Evolutionary conservation across 331 rosid genomes (phyloP).

Genomic region (Telfairia occidentalis): DNA sequence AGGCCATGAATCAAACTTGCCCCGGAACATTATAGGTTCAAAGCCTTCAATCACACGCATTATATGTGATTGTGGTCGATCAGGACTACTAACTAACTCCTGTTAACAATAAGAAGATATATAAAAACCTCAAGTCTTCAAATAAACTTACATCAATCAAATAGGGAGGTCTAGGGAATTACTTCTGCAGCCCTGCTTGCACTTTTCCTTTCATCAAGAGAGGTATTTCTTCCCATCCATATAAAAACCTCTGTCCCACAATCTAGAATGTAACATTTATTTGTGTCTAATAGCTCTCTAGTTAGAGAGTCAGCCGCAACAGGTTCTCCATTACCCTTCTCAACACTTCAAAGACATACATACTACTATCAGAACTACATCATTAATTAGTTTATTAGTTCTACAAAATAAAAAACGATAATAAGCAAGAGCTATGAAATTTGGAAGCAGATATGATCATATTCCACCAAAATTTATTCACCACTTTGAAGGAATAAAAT

Average conservation of each 20-base stretch:
- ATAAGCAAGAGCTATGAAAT: neutral
- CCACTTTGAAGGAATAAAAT: neutral
- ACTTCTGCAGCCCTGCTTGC: constrained; percentile 84
- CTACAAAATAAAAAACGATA: neutral
- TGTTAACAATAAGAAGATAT: constrained; percentile 24
- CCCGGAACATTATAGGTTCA: constrained; percentile 80
- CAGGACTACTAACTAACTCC: constrained; percentile 51
- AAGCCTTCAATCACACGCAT: constrained; percentile 93
- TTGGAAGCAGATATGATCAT: neutral
- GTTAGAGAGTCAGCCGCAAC: constrained; percentile 56
- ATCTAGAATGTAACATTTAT: constrained; percentile 79
- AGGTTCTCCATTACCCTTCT: constrained; percentile 58
- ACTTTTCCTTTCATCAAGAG: constrained; percentile 78
- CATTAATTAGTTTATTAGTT: neutral
- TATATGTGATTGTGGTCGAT: constrained; percentile 55
- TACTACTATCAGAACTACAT: constrained; percentile 7
- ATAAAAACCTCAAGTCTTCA: constrained; percentile 19
- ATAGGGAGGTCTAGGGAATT: constrained; percentile 17
- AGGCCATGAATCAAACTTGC: constrained; percentile 91
- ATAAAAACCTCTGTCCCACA: constrained; percentile 77
- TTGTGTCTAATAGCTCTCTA: constrained; percentile 65
- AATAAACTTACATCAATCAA: constrained; percentile 12
- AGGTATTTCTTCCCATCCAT: constrained; percentile 90
- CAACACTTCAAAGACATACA: constrained; percentile 45
- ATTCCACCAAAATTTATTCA: neutral